A percentile compares a stretch with the other conserved stretches of the same genome.
Conservation (phyloP, 139 green algal genomes). For the Cymbomonas tetramitiformis region DNA sequence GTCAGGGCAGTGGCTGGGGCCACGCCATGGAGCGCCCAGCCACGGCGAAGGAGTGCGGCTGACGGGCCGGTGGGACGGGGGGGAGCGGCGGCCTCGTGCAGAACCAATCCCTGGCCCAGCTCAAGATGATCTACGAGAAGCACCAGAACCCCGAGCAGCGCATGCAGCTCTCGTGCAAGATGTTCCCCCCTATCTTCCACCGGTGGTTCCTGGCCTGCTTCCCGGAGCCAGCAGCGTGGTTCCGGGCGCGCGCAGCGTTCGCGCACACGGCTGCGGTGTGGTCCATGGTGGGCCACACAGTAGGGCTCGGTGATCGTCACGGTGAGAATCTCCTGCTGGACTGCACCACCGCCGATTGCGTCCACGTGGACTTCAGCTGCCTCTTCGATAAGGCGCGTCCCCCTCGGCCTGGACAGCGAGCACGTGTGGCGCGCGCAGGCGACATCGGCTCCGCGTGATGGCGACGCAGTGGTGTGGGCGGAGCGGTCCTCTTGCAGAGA, state of each 20-base stretch:
- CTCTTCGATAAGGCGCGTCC: conserved; percentile 79
- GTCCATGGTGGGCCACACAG: conserved; percentile 47
- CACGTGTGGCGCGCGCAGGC: conserved; percentile 1
- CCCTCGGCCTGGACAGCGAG: no score
- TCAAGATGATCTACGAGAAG: conserved; percentile 1
- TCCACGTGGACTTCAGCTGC: conserved; percentile 81
- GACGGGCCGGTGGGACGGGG: no score
- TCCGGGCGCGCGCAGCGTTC: conserved; percentile 56
- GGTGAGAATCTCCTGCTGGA: conserved; percentile 91
- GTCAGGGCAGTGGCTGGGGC: no score
- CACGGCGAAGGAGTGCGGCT: no score
- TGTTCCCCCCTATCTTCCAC: conserved; percentile 69
- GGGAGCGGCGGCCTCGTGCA: no score
- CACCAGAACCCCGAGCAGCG: conserved; percentile 2
- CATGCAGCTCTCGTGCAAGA: neutral
- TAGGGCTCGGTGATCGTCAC: conserved; percentile 41
- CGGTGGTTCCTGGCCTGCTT: conserved; percentile 57
- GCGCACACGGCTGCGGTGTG: conserved; percentile 55
- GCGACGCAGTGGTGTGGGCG: no score
- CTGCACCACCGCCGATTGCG: conserved; percentile 9
- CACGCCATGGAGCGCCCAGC: no score
- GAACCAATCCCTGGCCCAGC: neutral
- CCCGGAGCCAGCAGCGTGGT: conserved; percentile 69
- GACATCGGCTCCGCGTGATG: no score
- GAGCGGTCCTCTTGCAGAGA: no score